phyloP scores from a whole-genome alignment of 768 basidiomycete genomes.

The Boletus rufocinnamomeus region DNA sequence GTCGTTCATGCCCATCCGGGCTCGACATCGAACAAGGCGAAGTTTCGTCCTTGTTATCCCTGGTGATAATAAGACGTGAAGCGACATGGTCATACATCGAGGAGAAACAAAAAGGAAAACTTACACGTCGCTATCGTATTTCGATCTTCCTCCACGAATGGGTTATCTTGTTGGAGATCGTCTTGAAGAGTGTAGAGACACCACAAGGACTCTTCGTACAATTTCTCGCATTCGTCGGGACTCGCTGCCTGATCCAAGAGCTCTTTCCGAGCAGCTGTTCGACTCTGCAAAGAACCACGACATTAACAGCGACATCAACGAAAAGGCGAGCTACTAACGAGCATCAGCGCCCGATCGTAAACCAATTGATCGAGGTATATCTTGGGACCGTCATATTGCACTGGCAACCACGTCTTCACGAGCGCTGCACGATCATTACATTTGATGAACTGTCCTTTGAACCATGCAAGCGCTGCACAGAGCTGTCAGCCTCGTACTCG shows the following conservation, averaged over 20 bases:
- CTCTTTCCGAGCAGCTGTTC: slow-evolving; percentile 90
- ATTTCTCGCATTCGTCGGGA: slow-evolving; percentile 84
- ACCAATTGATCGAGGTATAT: slow-evolving; percentile 88
- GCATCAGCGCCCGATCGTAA: slow-evolving; percentile 85
- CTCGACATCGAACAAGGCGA: slow-evolving; percentile 74
- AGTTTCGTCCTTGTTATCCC: slow-evolving; percentile 88
- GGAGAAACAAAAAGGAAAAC: slow-evolving; percentile 25
- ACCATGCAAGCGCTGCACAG: slow-evolving; percentile 75
- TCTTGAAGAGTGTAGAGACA: slow-evolving; percentile 92
- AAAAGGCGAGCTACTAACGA: slow-evolving; percentile 53
- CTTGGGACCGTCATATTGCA: slow-evolving; percentile 78
- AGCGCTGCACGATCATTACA: slow-evolving; percentile 89
- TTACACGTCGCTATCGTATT: slow-evolving; percentile 75
- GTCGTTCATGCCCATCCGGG: slow-evolving; percentile 76
- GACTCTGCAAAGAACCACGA: slow-evolving; percentile 57
- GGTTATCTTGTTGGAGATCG: slow-evolving; percentile 80
- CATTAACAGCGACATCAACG: background rate
- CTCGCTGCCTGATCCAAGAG: slow-evolving; percentile 74
- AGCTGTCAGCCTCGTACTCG: slow-evolving; percentile 11
- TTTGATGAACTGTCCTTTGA: slow-evolving; percentile 91
- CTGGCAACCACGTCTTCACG: slow-evolving; percentile 86
- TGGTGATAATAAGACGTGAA: slow-evolving; percentile 27
- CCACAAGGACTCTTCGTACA: slow-evolving; percentile 96
- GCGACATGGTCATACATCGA: background rate
- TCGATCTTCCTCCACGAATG: slow-evolving; percentile 82